These are phyloP conservation scores for Magnolia officinalis DNA, from an alignment of 164 flowering plant species.

Conservation along the genomic window DNA sequence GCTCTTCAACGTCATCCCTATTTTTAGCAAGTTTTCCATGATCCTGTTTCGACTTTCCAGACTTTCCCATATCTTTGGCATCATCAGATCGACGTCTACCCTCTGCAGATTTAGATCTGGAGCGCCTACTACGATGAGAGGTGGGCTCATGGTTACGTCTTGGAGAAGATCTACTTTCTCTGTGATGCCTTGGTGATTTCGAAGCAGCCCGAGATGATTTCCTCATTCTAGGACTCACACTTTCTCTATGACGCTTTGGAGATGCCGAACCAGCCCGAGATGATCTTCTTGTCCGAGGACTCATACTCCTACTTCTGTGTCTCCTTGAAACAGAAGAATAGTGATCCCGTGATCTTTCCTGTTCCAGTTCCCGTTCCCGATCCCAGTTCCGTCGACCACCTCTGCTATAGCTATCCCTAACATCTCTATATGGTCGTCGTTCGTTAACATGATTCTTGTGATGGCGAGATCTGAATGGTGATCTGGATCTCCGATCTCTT, in stretches of 20 bases:
- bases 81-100: slow-evolving; percentile 4
- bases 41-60: background rate
- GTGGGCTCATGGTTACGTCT: slow-evolving; percentile 3
- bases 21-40: background rate
- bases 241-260: slow-evolving; percentile 22
- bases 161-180: slow-evolving; percentile 17
- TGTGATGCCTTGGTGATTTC: slow-evolving; percentile 23
- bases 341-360: slow-evolving; percentile 44
- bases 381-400: slow-evolving; percentile 48
- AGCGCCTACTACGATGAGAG: slow-evolving; percentile 10
- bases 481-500: slow-evolving; percentile 68
- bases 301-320: slow-evolving; percentile 68
- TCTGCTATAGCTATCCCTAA: slow-evolving; percentile 46
- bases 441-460: slow-evolving; percentile 49
- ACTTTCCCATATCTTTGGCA: slow-evolving; percentile 2
- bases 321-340: slow-evolving; percentile 59
- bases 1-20: slow-evolving; percentile 1
- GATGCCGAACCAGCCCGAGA: slow-evolving; percentile 22
- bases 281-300: slow-evolving; percentile 54
- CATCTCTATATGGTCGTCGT: slow-evolving; percentile 45
- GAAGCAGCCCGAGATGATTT: slow-evolving; percentile 29
- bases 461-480: slow-evolving; percentile 67
- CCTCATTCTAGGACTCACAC: slow-evolving; percentile 58
- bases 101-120: slow-evolving; percentile 13
- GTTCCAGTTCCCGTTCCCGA: slow-evolving; percentile 6